A percentile compares a stretch with the other conserved stretches of the same genome.
Conservation (phyloP, 1,284 basidiomycete species). For the Polyporus tsugae region DNA sequence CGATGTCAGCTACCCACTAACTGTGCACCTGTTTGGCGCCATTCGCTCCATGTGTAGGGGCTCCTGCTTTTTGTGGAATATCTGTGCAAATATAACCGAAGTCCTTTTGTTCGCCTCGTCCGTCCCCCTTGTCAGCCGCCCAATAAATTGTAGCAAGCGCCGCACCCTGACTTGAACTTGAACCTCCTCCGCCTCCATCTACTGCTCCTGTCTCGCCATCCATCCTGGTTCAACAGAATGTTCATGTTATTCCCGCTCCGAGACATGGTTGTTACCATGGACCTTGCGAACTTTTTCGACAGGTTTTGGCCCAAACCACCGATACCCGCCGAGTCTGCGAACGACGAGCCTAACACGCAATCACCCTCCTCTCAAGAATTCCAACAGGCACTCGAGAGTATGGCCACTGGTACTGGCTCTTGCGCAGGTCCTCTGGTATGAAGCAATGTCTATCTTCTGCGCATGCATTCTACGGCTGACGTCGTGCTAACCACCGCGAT, state of each 20-base stretch:
- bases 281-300: not conserved
- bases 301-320: not conserved
- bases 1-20: not conserved
- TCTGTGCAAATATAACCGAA: not conserved
- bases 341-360: not conserved
- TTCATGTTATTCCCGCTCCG: not conserved
- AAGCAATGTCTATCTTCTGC: not conserved
- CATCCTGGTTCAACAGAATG: not conserved
- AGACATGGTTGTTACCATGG: not conserved
- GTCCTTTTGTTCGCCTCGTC: not conserved
- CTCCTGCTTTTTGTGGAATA: not conserved
- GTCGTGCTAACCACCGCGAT: not conserved
- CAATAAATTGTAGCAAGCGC: not conserved
- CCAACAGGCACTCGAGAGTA: not conserved
- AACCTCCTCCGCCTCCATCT: not conserved
- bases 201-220: not conserved
- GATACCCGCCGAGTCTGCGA: not conserved
- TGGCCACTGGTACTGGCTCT: not conserved
- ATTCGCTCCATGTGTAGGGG: not conserved
- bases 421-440: not conserved
- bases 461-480: not conserved
- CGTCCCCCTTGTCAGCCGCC: not conserved
- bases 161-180: not conserved
- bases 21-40: not conserved
- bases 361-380: not conserved